Evolutionary conservation across 2,329 filamentous ascomycete species (phyloP).

Genomic region (Pseudofabraea citricarpa): DNA sequence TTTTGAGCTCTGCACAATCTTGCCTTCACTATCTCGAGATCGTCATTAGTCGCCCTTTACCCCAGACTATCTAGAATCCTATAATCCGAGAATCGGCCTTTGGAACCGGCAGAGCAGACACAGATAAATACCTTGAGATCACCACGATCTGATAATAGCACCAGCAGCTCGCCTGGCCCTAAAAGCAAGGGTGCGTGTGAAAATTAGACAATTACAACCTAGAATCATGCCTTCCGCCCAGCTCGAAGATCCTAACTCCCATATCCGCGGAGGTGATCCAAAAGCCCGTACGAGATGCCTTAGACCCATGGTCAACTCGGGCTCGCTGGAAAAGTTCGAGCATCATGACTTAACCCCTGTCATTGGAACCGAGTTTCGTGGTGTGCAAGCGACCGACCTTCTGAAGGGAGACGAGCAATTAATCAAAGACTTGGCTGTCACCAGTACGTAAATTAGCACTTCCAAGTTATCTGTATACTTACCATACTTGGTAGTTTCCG

Average conservation of each 20-base stretch:
- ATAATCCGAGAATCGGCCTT: too few relatives aligned
- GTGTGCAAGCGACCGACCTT: constrained; percentile 53
- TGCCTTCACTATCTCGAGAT: too few relatives aligned
- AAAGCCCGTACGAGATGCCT: constrained; percentile 4
- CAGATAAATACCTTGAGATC: too few relatives aligned
- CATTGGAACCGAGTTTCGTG: constrained; percentile 51
- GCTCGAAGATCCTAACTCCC: background rate
- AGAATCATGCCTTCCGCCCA: constrained; percentile 3
- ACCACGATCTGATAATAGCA: too few relatives aligned
- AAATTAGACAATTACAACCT: too few relatives aligned
- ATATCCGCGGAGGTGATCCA: constrained; percentile 5
- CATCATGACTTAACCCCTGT: constrained; percentile 17
- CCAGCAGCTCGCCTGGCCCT: too few relatives aligned
- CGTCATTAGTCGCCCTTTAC: too few relatives aligned
- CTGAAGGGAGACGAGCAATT: constrained; percentile 49
- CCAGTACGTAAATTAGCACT: constrained; percentile 26
- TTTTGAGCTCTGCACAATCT: too few relatives aligned
- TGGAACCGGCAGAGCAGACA: too few relatives aligned
- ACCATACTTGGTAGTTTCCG: constrained; percentile 57
- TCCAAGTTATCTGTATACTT: constrained; percentile 6
- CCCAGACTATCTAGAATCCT: too few relatives aligned
- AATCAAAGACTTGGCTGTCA: constrained; percentile 52
- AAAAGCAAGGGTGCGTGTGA: too few relatives aligned
- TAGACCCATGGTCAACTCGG: constrained; percentile 21
- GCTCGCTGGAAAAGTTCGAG: constrained; percentile 15